Conservation (phyloP, 371 early-diverging fungal species). For the Mortierella sp. region DNA sequence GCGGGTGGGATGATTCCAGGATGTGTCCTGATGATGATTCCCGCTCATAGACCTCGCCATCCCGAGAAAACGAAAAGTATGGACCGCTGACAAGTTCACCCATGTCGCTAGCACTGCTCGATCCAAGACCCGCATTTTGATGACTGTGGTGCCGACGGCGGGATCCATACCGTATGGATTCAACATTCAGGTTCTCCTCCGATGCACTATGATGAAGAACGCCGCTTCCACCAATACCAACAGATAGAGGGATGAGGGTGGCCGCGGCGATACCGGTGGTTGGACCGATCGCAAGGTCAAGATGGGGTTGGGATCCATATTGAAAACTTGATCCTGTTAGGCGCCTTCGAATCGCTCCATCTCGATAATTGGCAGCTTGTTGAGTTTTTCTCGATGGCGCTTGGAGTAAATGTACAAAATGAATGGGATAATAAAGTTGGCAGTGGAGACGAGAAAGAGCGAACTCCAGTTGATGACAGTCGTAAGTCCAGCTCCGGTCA, state of each 20-base stretch:
- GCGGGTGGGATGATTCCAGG: conserved; percentile 11
- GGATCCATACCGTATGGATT: not conserved
- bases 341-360: conserved; percentile 49
- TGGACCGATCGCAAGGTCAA: conserved; percentile 23
- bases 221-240: conserved; percentile 31
- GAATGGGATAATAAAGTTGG: conserved; percentile 85
- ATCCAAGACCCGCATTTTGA: conserved; percentile 13
- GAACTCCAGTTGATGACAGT: conserved; percentile 68
- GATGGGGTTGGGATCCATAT: conserved; percentile 18
- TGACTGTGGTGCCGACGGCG: conserved; percentile 33
- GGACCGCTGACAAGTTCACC: conserved; percentile 30
- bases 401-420: conserved; percentile 79
- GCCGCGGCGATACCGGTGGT: conserved; percentile 27
- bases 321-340: conserved; percentile 25
- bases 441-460: conserved; percentile 71
- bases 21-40: conserved; percentile 16
- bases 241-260: conserved; percentile 24
- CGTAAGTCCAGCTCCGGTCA: conserved; percentile 60
- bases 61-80: conserved; percentile 47
- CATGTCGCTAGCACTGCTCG: conserved; percentile 7
- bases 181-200: conserved; percentile 22
- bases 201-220: conserved; percentile 15
- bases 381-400: conserved; percentile 54
- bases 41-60: conserved; percentile 46
- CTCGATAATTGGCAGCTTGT: conserved; percentile 44